These are phyloP conservation scores for Sphagnurus paluster DNA, from an alignment of 1,284 basidiomycete genomes.

Conservation along the genomic window DNA sequence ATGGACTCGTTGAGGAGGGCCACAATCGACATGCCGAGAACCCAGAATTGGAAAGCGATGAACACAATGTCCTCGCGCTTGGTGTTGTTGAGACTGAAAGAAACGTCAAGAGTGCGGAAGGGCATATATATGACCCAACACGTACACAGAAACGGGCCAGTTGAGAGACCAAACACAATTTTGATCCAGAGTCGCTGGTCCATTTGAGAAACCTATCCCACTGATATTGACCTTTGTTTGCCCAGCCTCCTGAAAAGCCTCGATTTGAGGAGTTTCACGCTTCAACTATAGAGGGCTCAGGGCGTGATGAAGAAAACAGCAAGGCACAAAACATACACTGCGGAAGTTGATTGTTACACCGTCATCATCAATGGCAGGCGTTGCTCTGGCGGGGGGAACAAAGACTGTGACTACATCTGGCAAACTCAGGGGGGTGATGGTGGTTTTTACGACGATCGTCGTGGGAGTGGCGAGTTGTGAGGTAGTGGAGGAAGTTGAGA, in stretches of 20 bases:
- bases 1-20: conserved; percentile 81
- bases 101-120: neutral
- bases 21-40: conserved; percentile 76
- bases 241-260: conserved; percentile 32
- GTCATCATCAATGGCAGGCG: conserved; percentile 16
- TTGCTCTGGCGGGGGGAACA: conserved; percentile 11
- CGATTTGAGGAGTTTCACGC: conserved; percentile 24
- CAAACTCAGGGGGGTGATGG: neutral
- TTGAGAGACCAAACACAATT: conserved; percentile 60
- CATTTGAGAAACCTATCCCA: conserved; percentile 37
- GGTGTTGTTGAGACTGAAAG: conserved; percentile 60
- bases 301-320: neutral
- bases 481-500: conserved; percentile 6
- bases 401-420: conserved; percentile 19
- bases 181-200: conserved; percentile 36
- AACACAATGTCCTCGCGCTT: conserved; percentile 78
- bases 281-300: conserved; percentile 16
- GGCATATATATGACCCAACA: conserved; percentile 5
- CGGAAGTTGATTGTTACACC: conserved; percentile 18
- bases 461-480: conserved; percentile 13
- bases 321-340: conserved; percentile 11
- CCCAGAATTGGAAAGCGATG: conserved; percentile 78
- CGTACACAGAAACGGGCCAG: conserved; percentile 66
- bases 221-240: conserved; percentile 42
- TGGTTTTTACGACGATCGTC: conserved; percentile 6